Evolutionary conservation across 2,329 filamentous ascomycete species (phyloP).

Genomic region (Capronia americana): DNA sequence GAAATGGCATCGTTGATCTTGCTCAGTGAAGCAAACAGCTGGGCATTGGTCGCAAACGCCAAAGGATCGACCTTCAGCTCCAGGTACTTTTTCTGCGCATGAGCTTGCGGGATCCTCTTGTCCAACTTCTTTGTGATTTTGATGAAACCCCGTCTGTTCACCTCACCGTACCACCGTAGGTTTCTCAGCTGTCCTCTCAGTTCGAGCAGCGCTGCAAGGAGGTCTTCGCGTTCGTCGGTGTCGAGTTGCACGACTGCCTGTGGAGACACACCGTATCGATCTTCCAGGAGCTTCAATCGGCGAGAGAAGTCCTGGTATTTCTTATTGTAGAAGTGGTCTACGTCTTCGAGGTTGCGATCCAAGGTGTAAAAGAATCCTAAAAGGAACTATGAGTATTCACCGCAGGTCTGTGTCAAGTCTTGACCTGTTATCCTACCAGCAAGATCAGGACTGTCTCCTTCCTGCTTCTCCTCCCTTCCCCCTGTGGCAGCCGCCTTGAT

Average conservation of each 20-base stretch:
- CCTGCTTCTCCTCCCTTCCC: conserved; percentile 66
- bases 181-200: conserved; percentile 86
- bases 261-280: conserved; percentile 79
- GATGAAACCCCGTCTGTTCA: conserved; percentile 91
- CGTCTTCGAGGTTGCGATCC: conserved; percentile 95
- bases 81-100: conserved; percentile 84
- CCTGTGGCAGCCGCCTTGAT: conserved; percentile 78
- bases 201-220: conserved; percentile 88
- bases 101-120: conserved; percentile 81
- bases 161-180: conserved; percentile 96
- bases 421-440: conserved; percentile 71
- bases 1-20: conserved; percentile 92
- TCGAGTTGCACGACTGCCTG: conserved; percentile 76
- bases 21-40: conserved; percentile 64
- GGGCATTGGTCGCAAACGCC: conserved; percentile 79
- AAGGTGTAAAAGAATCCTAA: conserved; percentile 96
- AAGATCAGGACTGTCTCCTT: conserved; percentile 76
- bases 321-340: conserved; percentile 96
- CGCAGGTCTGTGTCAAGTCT: conserved; percentile 35
- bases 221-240: conserved; percentile 86
- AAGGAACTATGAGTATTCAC: conserved; percentile 33
- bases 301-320: conserved; percentile 86
- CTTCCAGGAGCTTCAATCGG: conserved; percentile 82
- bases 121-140: conserved; percentile 99
- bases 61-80: conserved; percentile 88